Evolutionary conservation across 192 early-diverging fungal species (phyloP).

Genomic region (Oehlia diaphana): DNA sequence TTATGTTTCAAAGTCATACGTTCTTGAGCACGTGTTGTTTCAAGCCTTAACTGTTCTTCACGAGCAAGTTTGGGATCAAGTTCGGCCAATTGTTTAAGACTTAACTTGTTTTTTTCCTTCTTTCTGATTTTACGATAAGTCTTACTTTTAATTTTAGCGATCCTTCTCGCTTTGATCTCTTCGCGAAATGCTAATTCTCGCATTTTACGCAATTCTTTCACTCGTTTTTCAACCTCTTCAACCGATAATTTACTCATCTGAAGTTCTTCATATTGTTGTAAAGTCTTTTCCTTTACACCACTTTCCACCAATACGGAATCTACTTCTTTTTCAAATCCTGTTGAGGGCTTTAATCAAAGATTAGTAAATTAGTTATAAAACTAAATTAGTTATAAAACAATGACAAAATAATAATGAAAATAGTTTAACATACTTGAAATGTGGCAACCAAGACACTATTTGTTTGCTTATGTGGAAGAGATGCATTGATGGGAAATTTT

Average conservation of each 20-base stretch:
- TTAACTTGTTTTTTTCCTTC: conserved; percentile 65
- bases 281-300: conserved; percentile 77
- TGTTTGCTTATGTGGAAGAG: conserved; percentile 40
- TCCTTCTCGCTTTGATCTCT: conserved; percentile 86
- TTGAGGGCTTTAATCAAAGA: conserved; percentile 43
- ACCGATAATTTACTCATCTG: conserved; percentile 78
- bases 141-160: conserved; percentile 98
- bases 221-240: conserved; percentile 78
- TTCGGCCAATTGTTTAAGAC: conserved; percentile 55
- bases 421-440: conserved; percentile 47
- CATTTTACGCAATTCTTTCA: conserved; percentile 84
- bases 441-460: conserved; percentile 59
- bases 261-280: conserved; percentile 81
- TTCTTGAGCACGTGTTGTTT: conserved; percentile 83
- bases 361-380: background rate
- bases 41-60: conserved; percentile 67
- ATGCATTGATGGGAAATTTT: conserved; percentile 62
- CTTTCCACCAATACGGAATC: conserved; percentile 64
- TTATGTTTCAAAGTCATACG: conserved; percentile 94
- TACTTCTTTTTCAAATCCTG: conserved; percentile 80
- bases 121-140: conserved; percentile 87
- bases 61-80: conserved; percentile 69
- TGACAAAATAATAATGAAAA: background rate
- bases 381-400: background rate
- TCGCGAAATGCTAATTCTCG: conserved; percentile 91